Base-by-base conservation (phyloP, 805 yeast species). In the Pichia thaimueangensis region DNA sequence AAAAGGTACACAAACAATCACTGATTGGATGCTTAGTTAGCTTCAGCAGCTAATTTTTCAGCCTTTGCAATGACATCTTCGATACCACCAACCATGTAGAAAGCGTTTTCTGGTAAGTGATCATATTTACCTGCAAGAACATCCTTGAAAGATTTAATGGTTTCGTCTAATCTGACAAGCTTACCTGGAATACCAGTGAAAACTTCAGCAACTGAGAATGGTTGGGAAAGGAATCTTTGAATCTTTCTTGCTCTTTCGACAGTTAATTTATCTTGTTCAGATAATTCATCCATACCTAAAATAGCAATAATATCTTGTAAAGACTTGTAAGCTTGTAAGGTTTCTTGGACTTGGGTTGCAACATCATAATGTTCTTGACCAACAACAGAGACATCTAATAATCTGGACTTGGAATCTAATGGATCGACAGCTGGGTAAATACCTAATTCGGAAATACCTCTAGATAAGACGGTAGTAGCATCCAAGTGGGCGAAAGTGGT, bases 381-480 rank as follows among this genome's bases (percentile, higher is more conserved):
- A 62, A 93, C 96, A 65, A 93, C 93, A 54, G 96, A 64, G 64
- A 82, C 96, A 70, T 93, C 98, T 69, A 93, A 83, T 70, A 93
- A 84, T 82, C 98, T 88, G 51, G 97, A 93, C 76, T 85, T 91
- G 67, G 98, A 93, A 77, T 91, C 98, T 71, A 93, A 85, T 67
- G 98, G 98, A 76, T 93, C 98, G 80, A 93, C 98, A 68, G 98
- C 98, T 69, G 98, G 98, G 88, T 93, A 93, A 71, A 93, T 93
- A 89, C 97, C 97, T 73, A 93, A 81, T 80, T 93, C 98, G 51
- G 98, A 93, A 68, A 93, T 93, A 81, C 96, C 89, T 82, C 98
- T 88, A 62, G 97, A 89, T 80, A 93, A 86, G 73, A 93, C 98
- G 66, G 98, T 91, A 70, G 98, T 91, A 68, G 98, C 98, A 71